Base-by-base conservation (phyloP, 148 eudicot genomes). In the Tetragonia tetragonoides region DNA sequence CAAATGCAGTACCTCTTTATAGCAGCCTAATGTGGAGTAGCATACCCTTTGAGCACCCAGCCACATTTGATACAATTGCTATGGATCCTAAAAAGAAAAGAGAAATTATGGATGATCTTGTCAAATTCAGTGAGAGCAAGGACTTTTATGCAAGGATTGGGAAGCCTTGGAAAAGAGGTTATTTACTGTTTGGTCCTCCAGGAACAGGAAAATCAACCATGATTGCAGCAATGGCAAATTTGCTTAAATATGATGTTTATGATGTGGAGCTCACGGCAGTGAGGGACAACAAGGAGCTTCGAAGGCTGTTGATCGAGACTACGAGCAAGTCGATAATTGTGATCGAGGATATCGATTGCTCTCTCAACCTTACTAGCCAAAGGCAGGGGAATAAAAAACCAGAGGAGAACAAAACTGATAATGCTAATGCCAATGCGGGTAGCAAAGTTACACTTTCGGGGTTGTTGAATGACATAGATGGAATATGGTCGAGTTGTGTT, bases 181-280 rank as follows among this genome's bases (percentile, higher is more conserved):
- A 87, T 23, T 74, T 88, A 28, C 68, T 88, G 1, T 80, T 81
- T 60, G 90, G 90, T 17, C 88, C 88, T 6, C 90, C 88, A 1
- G 90, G 90, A 12, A 88, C 87, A 0, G 90, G 91, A 17, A 88
- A 88, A 59, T 88, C 91, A 4, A 87, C 88, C 16, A 81, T 89
- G 87, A 87, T 87, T 21, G 86, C 92, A 0, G 88, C 90, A 0
- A 89, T 89, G 90, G 92, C 90, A 6, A 89, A 87, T 75, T 70
- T 82, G 41, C 64, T 85, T 60, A 68, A 74, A 23, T 89, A 84
- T 53, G 88, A 89, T 17, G 82, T 87, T 28, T 87, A 77, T 51
- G 81, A 78, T n/a, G 53, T 78, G 12, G 76, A 78, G 65, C 63
- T 78, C 14, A 72, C 76, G 2, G 83, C 87, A 23, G 92, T 89